phyloP scores from a whole-genome alignment of 2,329 filamentous ascomycete genomes.

The Cercospora janseana region DNA sequence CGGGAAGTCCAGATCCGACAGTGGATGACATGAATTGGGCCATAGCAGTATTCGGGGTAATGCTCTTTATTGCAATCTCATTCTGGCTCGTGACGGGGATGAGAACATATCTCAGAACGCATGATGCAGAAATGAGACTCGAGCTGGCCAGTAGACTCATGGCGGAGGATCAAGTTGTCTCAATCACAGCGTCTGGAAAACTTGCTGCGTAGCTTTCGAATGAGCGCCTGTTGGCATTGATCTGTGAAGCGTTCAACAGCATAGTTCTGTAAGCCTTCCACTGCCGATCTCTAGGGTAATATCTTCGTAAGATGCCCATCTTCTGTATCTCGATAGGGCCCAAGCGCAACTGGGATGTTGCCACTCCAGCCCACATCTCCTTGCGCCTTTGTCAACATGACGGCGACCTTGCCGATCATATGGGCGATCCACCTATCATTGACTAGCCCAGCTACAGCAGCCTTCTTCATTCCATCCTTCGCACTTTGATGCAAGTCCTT shows the following conservation, averaged over 20 bases:
- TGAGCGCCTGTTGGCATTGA: too few relatives aligned
- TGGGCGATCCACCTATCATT: conserved; percentile 58
- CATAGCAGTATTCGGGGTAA: conserved; percentile 57
- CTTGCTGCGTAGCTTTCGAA: too few relatives aligned
- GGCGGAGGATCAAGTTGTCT: too few relatives aligned
- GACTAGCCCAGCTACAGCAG: conserved; percentile 46
- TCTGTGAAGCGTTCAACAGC: neutral
- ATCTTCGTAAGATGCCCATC: conserved; percentile 26
- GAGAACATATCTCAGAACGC: conserved; percentile 35
- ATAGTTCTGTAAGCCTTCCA: conserved; percentile 1
- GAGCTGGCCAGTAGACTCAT: conserved; percentile 23
- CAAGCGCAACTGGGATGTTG: conserved; percentile 47
- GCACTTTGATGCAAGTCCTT: conserved; percentile 37
- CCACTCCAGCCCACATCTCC: conserved; percentile 54
- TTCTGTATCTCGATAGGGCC: conserved; percentile 36
- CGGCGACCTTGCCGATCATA: conserved; percentile 52
- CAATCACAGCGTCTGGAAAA: too few relatives aligned
- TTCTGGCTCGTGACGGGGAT: conserved; percentile 55
- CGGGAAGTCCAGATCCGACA: conserved; percentile 46
- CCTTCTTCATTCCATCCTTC: conserved; percentile 50
- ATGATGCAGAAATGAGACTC: conserved; percentile 24
- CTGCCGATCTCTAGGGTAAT: conserved; percentile 27
- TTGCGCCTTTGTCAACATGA: conserved; percentile 49
- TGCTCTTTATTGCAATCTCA: conserved; percentile 50
- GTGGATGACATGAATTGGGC: conserved; percentile 57